Percentiles rank a stretch among this genome's conserved stretches.
Conservation (phyloP, 2,329 filamentous ascomycete species). For the Pezicula neosporulosa region DNA sequence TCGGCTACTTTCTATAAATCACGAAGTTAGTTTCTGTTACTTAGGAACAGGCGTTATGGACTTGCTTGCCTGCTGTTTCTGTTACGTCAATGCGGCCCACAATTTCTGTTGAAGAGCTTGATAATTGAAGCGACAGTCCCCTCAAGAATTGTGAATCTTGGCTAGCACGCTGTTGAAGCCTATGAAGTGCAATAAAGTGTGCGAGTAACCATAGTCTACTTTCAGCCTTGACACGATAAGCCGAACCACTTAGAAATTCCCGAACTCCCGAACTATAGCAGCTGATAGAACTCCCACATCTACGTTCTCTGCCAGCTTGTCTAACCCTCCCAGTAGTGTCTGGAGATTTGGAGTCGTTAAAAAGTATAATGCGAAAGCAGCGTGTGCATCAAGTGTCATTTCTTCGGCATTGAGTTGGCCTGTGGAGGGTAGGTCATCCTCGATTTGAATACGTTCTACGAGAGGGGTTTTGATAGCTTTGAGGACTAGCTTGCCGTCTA, state of each 20-base stretch:
- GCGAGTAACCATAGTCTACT: conserved; percentile 62
- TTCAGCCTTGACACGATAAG: conserved; percentile 16
- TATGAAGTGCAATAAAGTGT: conserved; percentile 59
- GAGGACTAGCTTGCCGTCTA: conserved; percentile 13
- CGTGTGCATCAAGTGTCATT: conserved; percentile 16
- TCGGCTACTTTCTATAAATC: too few species aligned
- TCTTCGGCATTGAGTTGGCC: conserved; percentile 10
- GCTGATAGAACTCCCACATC: conserved; percentile 23
- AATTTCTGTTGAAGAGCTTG: conserved; percentile 48
- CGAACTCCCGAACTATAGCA: conserved; percentile 19
- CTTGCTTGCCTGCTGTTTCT: conserved; percentile 14
- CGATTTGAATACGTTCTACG: conserved; percentile 4
- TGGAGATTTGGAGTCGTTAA: conserved; percentile 25
- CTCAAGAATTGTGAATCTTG: conserved; percentile 42
- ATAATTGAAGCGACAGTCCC: conserved; percentile 51
- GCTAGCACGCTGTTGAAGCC: conserved; percentile 30
- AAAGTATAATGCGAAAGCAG: conserved; percentile 26
- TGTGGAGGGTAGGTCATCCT: conserved; percentile 11
- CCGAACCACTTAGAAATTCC: conserved; percentile 17
- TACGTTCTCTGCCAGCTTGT: conserved; percentile 18
- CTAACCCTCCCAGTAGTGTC: conserved; percentile 16
- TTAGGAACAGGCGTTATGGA: too few species aligned
- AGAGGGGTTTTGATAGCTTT: conserved; percentile 22
- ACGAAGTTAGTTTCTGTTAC: too few species aligned
- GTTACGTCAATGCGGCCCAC: conserved; percentile 40